Percentiles rank a stretch among this genome's conserved stretches.
Conservation (phyloP, 208 protist species). For the Wallacemonas sp. region DNA sequence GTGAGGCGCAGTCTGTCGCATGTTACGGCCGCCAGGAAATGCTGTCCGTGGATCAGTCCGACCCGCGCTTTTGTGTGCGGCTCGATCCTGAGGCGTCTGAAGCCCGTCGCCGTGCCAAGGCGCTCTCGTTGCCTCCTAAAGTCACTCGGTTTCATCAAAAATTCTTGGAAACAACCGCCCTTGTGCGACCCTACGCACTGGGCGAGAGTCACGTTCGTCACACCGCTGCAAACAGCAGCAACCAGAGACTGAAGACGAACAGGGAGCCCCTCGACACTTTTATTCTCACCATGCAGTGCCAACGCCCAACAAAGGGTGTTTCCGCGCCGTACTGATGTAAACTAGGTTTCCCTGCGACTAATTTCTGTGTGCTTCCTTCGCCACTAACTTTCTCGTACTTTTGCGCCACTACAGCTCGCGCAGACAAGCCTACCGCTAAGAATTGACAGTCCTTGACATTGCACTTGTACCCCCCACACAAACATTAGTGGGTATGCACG, state of each 20-base stretch:
- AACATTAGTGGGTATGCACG: too few relatives aligned
- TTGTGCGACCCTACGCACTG: constrained; percentile 48
- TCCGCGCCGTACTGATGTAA: constrained; percentile 23
- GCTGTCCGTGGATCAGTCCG: constrained; percentile 1
- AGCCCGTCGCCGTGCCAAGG: background rate
- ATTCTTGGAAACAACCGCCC: constrained; percentile 22
- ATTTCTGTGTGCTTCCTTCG: background rate
- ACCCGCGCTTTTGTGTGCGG: constrained; percentile 19
- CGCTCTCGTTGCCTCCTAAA: background rate
- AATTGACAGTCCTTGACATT: too few relatives aligned
- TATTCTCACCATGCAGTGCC: constrained; percentile 44
- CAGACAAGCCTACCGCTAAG: too few relatives aligned
- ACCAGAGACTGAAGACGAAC: background rate
- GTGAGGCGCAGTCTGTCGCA: background rate
- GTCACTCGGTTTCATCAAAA: constrained; percentile 13
- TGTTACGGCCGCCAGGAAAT: constrained; percentile 1
- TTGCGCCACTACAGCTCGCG: too few relatives aligned
- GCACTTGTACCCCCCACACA: too few relatives aligned
- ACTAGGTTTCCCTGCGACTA: too few relatives aligned
- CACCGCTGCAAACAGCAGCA: background rate
- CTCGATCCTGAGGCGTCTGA: background rate
- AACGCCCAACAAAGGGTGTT: constrained; percentile 53
- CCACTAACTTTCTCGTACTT: too few relatives aligned
- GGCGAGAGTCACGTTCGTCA: constrained; percentile 2
- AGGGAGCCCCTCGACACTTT: constrained; percentile 26